phyloP scores from a whole-genome alignment of 164 flowering plant species.

The Stephania japonica region DNA sequence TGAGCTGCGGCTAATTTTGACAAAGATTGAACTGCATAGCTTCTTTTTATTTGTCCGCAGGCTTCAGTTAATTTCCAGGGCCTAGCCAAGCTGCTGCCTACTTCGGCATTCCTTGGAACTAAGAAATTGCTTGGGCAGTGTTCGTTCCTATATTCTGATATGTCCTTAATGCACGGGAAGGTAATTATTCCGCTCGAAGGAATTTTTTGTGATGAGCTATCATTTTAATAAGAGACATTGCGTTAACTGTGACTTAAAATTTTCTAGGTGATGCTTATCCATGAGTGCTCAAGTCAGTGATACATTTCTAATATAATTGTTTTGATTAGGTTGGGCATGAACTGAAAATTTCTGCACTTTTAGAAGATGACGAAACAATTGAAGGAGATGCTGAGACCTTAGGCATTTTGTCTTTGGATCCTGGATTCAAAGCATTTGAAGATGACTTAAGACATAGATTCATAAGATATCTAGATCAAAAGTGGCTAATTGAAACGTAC shows the following conservation, averaged over 20 bases:
- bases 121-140: constrained; percentile 17
- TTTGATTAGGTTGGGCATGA: constrained; percentile 30
- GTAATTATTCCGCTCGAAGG: no score
- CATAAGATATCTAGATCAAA: constrained; percentile 57
- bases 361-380: constrained; percentile 38
- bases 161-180: constrained; percentile 23
- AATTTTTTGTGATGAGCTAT: no score
- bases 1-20: background rate
- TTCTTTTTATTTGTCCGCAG: constrained; percentile 23
- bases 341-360: constrained; percentile 33
- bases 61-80: constrained; percentile 16
- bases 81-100: constrained; percentile 19
- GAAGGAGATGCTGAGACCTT: constrained; percentile 48
- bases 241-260: background rate
- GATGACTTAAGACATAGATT: constrained; percentile 71
- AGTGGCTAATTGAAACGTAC: constrained; percentile 52
- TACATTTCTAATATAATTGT: constrained; percentile 4
- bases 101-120: constrained; percentile 15
- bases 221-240: no score
- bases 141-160: constrained; percentile 12
- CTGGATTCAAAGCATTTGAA: constrained; percentile 51
- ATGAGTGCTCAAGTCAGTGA: background rate
- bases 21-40: background rate
- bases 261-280: background rate
- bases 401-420: constrained; percentile 55